A percentile compares a stretch with the other conserved stretches of the same genome.
phyloP scores from a whole-genome alignment of 495 filamentous ascomycete species.

The Aspergillus haitiensis region DNA sequence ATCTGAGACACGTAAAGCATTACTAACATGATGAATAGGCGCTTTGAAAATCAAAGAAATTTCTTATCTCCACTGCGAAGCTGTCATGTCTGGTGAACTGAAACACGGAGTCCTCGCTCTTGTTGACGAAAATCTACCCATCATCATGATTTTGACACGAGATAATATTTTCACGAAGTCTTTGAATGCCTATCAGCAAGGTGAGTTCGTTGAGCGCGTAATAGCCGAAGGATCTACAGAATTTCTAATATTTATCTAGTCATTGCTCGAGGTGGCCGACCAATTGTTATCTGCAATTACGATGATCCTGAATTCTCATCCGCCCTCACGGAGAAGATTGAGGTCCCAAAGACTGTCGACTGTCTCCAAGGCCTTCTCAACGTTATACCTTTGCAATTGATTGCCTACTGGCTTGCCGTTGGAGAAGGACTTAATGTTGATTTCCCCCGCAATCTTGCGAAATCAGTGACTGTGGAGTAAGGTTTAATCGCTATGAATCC shows the following conservation, averaged over 20 bases:
- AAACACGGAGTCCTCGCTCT: slow-evolving; percentile 98
- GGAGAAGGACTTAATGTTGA: slow-evolving; percentile 94
- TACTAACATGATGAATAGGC: slow-evolving; percentile 41
- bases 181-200: slow-evolving; percentile 97
- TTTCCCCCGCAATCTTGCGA: slow-evolving; percentile 96
- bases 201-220: slow-evolving; percentile 47
- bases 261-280: slow-evolving; percentile 87
- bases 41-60: slow-evolving; percentile 99
- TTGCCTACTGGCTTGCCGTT: slow-evolving; percentile 98
- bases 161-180: slow-evolving; percentile 96
- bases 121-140: slow-evolving; percentile 96
- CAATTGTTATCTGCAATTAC: slow-evolving; percentile 97
- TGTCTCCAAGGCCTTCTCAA: slow-evolving; percentile 94
- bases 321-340: slow-evolving; percentile 91
- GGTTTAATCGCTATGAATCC: slow-evolving; percentile 12
- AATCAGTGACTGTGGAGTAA: slow-evolving; percentile 98
- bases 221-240: background rate
- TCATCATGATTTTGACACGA: slow-evolving; percentile 98
- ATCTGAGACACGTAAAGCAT: background rate
- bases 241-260: slow-evolving; percentile 51
- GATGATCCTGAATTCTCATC: slow-evolving; percentile 84
- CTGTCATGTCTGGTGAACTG: slow-evolving; percentile 98
- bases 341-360: slow-evolving; percentile 94
- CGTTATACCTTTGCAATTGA: slow-evolving; percentile 95
- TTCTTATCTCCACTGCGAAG: slow-evolving; percentile 98